These are phyloP conservation scores for Dioszegia hungarica DNA, from an alignment of 768 basidiomycete species.

Conservation along the genomic window DNA sequence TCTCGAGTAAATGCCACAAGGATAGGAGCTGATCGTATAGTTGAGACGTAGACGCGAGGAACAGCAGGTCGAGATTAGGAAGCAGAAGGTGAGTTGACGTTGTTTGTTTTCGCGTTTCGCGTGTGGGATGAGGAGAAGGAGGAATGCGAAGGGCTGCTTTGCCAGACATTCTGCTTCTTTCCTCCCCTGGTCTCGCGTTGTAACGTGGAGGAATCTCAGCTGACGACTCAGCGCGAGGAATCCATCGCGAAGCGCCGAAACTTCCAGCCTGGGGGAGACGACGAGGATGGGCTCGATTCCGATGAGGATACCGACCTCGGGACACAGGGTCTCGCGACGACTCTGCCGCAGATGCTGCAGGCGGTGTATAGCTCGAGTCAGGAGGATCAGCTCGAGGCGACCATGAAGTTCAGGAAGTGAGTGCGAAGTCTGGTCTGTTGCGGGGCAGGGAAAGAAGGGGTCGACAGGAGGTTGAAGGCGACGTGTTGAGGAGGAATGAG, in stretches of 20 bases:
- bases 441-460: background rate
- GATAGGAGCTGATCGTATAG: slow-evolving; percentile 50
- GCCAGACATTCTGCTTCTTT: too few species aligned
- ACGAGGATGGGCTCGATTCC: slow-evolving; percentile 60
- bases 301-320: slow-evolving; percentile 67
- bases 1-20: too few species aligned
- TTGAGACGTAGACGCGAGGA: slow-evolving; percentile 95
- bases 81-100: slow-evolving; percentile 63
- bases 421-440: slow-evolving; percentile 5
- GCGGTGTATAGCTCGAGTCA: slow-evolving; percentile 89
- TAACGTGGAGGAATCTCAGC: background rate
- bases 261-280: slow-evolving; percentile 67
- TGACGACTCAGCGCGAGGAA: slow-evolving; percentile 65
- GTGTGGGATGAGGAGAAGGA: background rate
- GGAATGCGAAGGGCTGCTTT: background rate
- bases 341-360: slow-evolving; percentile 67
- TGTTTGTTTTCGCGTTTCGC: too few species aligned
- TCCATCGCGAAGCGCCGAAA: slow-evolving; percentile 97
- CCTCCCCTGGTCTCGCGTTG: too few species aligned
- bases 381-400: slow-evolving; percentile 90
- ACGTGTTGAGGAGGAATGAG: background rate
- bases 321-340: slow-evolving; percentile 59
- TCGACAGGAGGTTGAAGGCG: too few species aligned
- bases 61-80: slow-evolving; percentile 96
- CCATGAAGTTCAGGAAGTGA: slow-evolving; percentile 91